Percentiles rank a stretch among this genome's conserved stretches.
These are phyloP conservation scores for Musa troglodytarum DNA, from an alignment of 176 grass and related monocot species.

Conservation along the genomic window DNA sequence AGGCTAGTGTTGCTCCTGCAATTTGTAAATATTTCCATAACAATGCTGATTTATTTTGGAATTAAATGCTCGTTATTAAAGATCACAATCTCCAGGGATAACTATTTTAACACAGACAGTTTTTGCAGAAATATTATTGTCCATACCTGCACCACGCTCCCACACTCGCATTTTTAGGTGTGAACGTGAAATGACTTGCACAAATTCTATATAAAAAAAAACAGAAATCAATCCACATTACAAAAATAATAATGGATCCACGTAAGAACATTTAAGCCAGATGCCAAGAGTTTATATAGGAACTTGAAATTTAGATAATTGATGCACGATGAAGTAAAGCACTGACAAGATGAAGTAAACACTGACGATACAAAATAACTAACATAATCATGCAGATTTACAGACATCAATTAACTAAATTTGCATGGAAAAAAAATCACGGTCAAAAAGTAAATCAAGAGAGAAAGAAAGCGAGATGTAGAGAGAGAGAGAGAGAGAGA, in stretches of 20 bases:
- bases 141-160: constrained; percentile 90
- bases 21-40: constrained; percentile 11
- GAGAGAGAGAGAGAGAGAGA: too few species aligned
- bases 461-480: neutral
- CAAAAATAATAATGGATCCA: neutral
- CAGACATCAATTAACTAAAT: neutral
- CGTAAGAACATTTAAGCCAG: neutral
- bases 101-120: neutral
- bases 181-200: constrained; percentile 73
- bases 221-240: neutral
- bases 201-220: constrained; percentile 59
- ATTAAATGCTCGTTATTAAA: constrained; percentile 1
- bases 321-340: neutral
- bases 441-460: neutral
- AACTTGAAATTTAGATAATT: neutral
- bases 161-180: constrained; percentile 99
- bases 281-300: neutral
- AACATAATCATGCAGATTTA: neutral
- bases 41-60: constrained; percentile 4
- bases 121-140: neutral
- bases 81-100: too few species aligned
- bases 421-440: neutral
- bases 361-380: neutral
- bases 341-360: neutral
- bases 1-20: constrained; percentile 85